phyloP scores from a whole-genome alignment of 345 rosid genomes.

The Viola odorata region DNA sequence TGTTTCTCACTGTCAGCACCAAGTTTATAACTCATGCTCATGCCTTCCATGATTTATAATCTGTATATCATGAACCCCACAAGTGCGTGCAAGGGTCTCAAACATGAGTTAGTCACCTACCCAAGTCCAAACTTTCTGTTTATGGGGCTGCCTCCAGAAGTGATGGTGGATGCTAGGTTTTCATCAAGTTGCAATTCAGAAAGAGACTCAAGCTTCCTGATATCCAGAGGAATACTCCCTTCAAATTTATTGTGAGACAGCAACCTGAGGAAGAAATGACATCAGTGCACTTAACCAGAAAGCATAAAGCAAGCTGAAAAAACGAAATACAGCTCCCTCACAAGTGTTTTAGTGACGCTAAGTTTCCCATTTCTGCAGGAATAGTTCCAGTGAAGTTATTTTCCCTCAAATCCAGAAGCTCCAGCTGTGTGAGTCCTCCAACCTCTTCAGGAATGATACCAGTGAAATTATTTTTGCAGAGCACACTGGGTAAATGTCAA shows the following conservation, averaged over 20 bases:
- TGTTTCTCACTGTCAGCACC: neutral
- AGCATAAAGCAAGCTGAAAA: neutral
- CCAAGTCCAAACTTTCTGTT: slow-evolving; percentile 60
- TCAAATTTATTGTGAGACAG: slow-evolving; percentile 63
- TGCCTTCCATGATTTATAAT: neutral
- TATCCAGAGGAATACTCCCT: slow-evolving; percentile 41
- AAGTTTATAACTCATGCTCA: neutral
- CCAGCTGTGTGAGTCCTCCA: slow-evolving; percentile 45
- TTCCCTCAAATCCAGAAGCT: slow-evolving; percentile 62
- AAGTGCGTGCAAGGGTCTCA: neutral
- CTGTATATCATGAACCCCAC: neutral
- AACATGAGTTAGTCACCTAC: slow-evolving; percentile 33
- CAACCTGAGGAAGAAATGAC: slow-evolving; percentile 42
- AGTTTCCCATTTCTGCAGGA: slow-evolving; percentile 49
- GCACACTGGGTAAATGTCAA: slow-evolving; percentile 34
- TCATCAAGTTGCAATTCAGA: slow-evolving; percentile 53
- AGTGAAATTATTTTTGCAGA: slow-evolving; percentile 47
- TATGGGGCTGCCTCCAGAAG: slow-evolving; percentile 27
- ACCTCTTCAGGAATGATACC: slow-evolving; percentile 68
- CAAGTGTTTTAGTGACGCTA: slow-evolving; percentile 54
- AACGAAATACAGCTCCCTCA: slow-evolving; percentile 32
- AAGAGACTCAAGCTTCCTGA: slow-evolving; percentile 47
- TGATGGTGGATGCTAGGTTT: slow-evolving; percentile 25
- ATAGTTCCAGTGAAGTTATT: slow-evolving; percentile 62
- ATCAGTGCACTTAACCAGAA: slow-evolving; percentile 8